Percentiles rank a stretch among this genome's conserved stretches.
Conservation (phyloP, 140 eudicot species). For the Oenanthe javanica region DNA sequence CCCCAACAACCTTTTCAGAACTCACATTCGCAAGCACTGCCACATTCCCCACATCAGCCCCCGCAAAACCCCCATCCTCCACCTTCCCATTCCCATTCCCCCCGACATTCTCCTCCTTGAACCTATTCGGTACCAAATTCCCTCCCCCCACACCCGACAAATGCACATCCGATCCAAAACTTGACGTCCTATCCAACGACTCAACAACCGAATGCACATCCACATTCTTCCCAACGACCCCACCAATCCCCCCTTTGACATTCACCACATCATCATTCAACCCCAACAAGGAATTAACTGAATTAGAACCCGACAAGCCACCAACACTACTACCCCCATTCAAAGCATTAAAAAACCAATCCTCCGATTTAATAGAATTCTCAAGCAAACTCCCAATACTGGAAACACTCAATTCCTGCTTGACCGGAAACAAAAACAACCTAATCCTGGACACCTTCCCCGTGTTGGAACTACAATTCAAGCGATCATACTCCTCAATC, state of each 20-base stretch:
- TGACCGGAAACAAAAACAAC: constrained; percentile 59
- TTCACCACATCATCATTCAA: constrained; percentile 45
- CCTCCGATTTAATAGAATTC: constrained; percentile 53
- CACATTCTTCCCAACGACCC: constrained; percentile 13
- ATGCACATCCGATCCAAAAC: constrained; percentile 74
- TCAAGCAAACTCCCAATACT: constrained; percentile 61
- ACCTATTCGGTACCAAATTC: constrained; percentile 60
- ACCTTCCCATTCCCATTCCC: constrained; percentile 25
- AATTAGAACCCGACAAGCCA: constrained; percentile 58
- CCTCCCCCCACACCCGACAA: constrained; percentile 45
- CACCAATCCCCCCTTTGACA: background rate
- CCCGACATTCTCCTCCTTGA: constrained; percentile 41
- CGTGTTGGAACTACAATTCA: constrained; percentile 20
- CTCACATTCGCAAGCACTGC: constrained; percentile 31
- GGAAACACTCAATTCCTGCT: constrained; percentile 26
- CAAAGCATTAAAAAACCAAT: constrained; percentile 72
- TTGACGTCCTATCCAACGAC: constrained; percentile 57
- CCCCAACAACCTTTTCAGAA: constrained; percentile 32
- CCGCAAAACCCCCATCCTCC: constrained; percentile 46
- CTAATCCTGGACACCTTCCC: constrained; percentile 37
- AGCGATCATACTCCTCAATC: constrained; percentile 84
- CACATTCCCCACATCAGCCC: constrained; percentile 13
- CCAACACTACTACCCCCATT: constrained; percentile 49
- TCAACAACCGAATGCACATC: constrained; percentile 77
- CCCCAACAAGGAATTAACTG: constrained; percentile 75